Conservation (phyloP, 257 asterid genomes). For the Linderniella brevidens region DNA sequence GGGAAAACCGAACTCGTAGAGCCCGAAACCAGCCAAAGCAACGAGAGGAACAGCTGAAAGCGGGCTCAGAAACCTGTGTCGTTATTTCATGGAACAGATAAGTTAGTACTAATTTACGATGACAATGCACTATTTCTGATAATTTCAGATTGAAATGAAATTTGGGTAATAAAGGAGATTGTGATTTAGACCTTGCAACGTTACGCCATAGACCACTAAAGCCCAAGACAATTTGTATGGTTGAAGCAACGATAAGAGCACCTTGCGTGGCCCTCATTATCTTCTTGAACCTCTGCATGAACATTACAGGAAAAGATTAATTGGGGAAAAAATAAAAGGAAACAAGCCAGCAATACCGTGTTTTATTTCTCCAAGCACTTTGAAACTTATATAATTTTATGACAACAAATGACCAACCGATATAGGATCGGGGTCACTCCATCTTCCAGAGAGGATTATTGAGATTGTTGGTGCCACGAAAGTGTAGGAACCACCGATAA, state of each 20-base stretch:
- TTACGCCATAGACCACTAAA: slow-evolving; percentile 6
- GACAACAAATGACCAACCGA: slow-evolving; percentile 28
- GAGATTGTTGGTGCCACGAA: slow-evolving; percentile 86
- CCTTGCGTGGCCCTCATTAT: slow-evolving; percentile 6
- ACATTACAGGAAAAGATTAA: background rate
- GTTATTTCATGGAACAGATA: too few species aligned
- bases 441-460: slow-evolving; percentile 71
- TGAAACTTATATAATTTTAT: background rate
- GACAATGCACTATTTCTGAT: too few species aligned
- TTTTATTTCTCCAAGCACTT: background rate
- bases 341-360: background rate
- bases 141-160: too few species aligned
- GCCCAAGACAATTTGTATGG: slow-evolving; percentile 3
- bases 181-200: slow-evolving; percentile 1
- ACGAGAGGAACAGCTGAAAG: slow-evolving; percentile 3
- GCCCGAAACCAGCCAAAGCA: slow-evolving; percentile 6
- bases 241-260: slow-evolving; percentile 2
- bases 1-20: slow-evolving; percentile 2
- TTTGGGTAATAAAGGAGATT: too few species aligned
- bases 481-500: slow-evolving; percentile 82
- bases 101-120: too few species aligned
- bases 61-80: slow-evolving; percentile 6
- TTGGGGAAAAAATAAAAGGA: background rate
- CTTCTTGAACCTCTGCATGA: slow-evolving; percentile 1
- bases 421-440: slow-evolving; percentile 69